Evolutionary conservation across 495 filamentous ascomycete genomes (phyloP), one percentile per base, ranked within the genome.

Genomic region (Copromyces sp.): DNA sequence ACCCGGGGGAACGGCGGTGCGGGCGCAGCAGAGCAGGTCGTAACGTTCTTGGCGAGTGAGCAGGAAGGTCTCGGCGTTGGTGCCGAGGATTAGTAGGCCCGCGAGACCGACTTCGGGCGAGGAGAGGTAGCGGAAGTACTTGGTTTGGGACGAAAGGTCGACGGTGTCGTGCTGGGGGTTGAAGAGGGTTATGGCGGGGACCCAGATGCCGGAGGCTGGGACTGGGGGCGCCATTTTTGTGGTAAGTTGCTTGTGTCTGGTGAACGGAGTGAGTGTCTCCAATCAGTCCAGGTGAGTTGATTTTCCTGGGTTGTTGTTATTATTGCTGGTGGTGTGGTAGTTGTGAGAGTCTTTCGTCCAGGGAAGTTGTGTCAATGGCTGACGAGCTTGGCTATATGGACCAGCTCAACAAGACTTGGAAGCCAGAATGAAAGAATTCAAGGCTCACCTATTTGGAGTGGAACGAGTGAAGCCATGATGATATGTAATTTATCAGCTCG

Each of bases 21-120:
- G 86, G 16, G 89, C 89, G 16, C 84, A 78, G 24, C 77, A 69
- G 53, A 91, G 83, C 20, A 89, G 80, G 40, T 82, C 78, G 9
- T 77, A 76, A 41, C 89, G 86, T 76, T 91, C 89, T 69, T 89
- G 83, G 68, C 87, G 87, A 12, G 88, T 89, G 44, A 91, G 82
- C 0, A 90, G 85, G 78, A 90, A 89, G 7, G 89, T 86, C 78
- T 91, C 89, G 72, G 88, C 88, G 79, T 91, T 91, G 47, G 89
- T 90, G 71, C 89, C 89, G 40, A 90, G 82, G 75, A 90, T 84
- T 5, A 90, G 83, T 4, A 91, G 82, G 2, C 89, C 89, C 0
- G 86, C 80, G 3, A 90, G 85, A 0, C 87, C 86, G 2, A 85
- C 83, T 17, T 75, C 77, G 12, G 86, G 84, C 5, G 53, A 35